These are phyloP conservation scores for Aurantiochytrium sp. DNA, from an alignment of 108 stramenopile genomes.

Conservation along the genomic window DNA sequence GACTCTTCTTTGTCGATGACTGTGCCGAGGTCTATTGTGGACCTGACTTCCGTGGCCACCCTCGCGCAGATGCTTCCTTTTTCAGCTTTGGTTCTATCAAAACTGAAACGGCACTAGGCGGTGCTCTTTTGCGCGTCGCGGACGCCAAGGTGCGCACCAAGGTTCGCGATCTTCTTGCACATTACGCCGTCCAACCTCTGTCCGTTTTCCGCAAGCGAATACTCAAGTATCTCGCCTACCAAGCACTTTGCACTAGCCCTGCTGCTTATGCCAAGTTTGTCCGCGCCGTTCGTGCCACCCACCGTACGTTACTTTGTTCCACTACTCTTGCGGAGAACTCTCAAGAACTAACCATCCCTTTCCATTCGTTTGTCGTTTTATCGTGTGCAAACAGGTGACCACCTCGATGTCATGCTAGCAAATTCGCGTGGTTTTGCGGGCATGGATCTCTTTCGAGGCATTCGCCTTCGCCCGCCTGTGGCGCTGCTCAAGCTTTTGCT, in stretches of 20 bases:
- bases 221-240: neutral
- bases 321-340: neutral
- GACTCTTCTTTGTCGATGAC: neutral
- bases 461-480: neutral
- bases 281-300: neutral
- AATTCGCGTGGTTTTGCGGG: neutral
- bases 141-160: neutral
- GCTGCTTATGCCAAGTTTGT: neutral
- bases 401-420: neutral
- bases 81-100: constrained; percentile 1
- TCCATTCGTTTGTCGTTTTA: neutral
- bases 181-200: neutral
- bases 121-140: neutral
- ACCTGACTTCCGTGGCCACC: neutral
- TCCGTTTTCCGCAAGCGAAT: neutral
- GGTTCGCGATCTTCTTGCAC: neutral
- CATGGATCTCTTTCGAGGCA: neutral
- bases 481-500: neutral
- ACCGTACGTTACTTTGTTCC: neutral
- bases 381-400: neutral
- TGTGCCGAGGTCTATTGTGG: constrained; percentile 3
- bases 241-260: neutral
- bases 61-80: neutral
- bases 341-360: neutral
- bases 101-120: neutral